Percentiles rank a stretch among this genome's conserved stretches.
phyloP scores from a whole-genome alignment of 2,329 filamentous ascomycete genomes.

The Phaeosphaeriaceae sp. region DNA sequence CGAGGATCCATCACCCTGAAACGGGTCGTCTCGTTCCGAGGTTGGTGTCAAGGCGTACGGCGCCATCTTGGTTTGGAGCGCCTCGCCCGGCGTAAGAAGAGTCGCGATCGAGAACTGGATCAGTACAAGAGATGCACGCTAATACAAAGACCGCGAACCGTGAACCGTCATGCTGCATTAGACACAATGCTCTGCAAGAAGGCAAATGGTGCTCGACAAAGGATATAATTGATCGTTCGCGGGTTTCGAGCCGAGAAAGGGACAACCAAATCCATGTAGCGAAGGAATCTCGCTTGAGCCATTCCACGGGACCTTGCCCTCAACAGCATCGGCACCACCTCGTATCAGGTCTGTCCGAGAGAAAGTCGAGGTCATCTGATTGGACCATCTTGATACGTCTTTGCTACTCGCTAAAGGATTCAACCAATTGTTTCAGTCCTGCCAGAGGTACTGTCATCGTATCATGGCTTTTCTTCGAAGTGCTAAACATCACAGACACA shows the following conservation, averaged over 20 bases:
- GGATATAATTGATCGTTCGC: neutral
- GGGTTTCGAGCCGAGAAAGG: neutral
- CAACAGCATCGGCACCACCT: neutral
- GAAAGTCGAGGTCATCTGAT: neutral
- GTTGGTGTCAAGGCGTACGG: slow-evolving; percentile 26
- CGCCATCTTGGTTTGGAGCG: slow-evolving; percentile 11
- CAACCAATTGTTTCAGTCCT: neutral
- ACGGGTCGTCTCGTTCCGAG: slow-evolving; percentile 14
- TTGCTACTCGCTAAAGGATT: neutral
- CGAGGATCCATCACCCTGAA: neutral
- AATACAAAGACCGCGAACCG: neutral
- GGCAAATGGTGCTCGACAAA: neutral
- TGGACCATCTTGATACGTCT: neutral
- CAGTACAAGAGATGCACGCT: neutral
- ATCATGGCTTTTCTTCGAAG: neutral
- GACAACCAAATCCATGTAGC: neutral
- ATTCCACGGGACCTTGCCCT: neutral
- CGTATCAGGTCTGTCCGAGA: too few relatives aligned
- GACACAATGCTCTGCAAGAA: neutral
- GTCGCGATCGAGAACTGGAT: neutral
- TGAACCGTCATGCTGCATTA: neutral
- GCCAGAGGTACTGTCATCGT: neutral
- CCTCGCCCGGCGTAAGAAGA: neutral
- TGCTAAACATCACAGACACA: neutral
- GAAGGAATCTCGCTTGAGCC: neutral